phyloP scores from a whole-genome alignment of 768 basidiomycete genomes.

The Grammothele lineata region DNA sequence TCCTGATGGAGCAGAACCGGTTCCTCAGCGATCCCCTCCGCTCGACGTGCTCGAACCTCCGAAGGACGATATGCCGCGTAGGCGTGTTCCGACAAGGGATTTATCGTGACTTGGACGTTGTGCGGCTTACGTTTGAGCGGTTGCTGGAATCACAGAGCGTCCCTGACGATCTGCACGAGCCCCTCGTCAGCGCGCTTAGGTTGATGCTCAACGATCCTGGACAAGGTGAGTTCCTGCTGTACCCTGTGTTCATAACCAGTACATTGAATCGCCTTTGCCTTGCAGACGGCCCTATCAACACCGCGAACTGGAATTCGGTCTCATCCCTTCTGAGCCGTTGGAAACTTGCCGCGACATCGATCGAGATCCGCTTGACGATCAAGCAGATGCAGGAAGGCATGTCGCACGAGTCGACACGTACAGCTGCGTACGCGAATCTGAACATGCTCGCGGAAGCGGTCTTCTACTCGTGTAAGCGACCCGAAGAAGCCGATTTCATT shows the following conservation, averaged over 20 bases:
- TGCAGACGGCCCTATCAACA: conserved; percentile 15
- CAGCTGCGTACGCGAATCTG: conserved; percentile 55
- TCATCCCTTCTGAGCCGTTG: conserved; percentile 74
- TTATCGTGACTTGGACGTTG: conserved; percentile 68
- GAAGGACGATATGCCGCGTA: conserved; percentile 55
- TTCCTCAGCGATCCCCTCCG: conserved; percentile 49
- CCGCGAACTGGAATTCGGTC: conserved; percentile 23
- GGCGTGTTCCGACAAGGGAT: conserved; percentile 72
- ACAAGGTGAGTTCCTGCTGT: conserved; percentile 46
- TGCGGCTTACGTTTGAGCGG: conserved; percentile 65
- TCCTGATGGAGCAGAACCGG: conserved; percentile 63
- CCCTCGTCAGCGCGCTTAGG: conserved; percentile 61
- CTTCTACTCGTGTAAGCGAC: conserved; percentile 69
- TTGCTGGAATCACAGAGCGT: conserved; percentile 36
- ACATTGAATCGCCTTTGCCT: too few species aligned
- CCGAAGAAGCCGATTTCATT: conserved; percentile 78
- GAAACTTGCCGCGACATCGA: conserved; percentile 78
- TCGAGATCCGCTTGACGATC: conserved; percentile 72
- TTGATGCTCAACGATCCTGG: conserved; percentile 61
- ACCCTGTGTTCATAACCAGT: too few species aligned
- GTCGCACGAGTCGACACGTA: conserved; percentile 47
- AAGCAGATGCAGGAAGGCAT: conserved; percentile 71
- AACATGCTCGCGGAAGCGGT: conserved; percentile 63
- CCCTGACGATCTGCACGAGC: conserved; percentile 42
- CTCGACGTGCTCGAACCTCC: conserved; percentile 44